Evolutionary conservation across 2,329 filamentous ascomycete species (phyloP).

Genomic region (Nigrospora osmanthi): DNA sequence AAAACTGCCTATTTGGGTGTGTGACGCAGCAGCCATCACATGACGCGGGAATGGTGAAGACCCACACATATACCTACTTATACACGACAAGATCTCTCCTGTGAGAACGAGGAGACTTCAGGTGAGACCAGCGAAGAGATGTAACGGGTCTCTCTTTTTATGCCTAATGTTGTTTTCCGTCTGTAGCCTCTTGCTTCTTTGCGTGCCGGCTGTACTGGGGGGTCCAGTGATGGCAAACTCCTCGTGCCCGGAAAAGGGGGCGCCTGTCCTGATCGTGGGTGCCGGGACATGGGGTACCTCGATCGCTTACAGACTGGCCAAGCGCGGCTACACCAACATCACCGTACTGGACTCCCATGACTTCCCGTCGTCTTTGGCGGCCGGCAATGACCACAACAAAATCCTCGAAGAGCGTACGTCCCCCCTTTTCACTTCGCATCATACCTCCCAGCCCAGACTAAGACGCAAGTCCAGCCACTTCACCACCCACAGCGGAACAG

Average conservation of each 20-base stretch:
- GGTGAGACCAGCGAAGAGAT: no score
- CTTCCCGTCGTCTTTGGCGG: constrained; percentile 14
- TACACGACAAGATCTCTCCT: no score
- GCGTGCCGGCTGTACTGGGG: no score
- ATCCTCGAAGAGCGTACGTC: constrained; percentile 13
- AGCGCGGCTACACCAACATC: constrained; percentile 14
- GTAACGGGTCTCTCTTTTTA: no score
- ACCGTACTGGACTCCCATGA: constrained; percentile 14
- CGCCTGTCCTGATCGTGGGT: constrained; percentile 11
- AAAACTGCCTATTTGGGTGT: neutral
- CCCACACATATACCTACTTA: no score
- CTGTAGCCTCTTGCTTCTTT: no score
- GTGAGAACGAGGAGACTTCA: no score
- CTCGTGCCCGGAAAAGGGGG: constrained; percentile 1
- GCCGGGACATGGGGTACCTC: constrained; percentile 15
- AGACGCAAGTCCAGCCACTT: neutral
- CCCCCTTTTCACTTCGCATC: constrained; percentile 13
- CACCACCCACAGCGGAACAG: constrained; percentile 17
- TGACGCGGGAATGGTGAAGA: neutral
- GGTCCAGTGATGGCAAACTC: no score
- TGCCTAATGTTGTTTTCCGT: no score
- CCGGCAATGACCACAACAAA: constrained; percentile 15
- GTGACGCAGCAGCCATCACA: neutral
- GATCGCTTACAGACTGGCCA: constrained; percentile 14
- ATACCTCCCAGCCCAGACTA: constrained; percentile 7